Evolutionary conservation across 2,329 filamentous ascomycete species (phyloP).

Genomic region (Calonectria pseudoturangicola): DNA sequence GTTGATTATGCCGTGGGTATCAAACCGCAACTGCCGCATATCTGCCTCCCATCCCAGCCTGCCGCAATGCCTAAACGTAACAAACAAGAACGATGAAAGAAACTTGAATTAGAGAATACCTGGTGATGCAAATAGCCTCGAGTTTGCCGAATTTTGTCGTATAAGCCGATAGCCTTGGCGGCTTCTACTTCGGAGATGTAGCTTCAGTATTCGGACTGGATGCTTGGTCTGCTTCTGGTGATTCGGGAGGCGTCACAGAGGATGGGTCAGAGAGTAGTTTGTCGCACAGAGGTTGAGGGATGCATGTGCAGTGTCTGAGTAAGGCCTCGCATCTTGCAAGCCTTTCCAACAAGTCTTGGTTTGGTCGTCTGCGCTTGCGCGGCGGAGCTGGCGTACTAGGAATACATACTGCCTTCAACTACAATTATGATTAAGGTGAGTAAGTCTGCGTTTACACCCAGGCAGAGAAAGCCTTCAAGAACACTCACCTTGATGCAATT

Average conservation of each 20-base stretch:
- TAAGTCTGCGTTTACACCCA: background rate
- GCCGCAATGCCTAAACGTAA: background rate
- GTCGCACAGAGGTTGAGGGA: constrained; percentile 45
- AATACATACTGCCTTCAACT: constrained; percentile 49
- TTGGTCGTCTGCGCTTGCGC: constrained; percentile 55
- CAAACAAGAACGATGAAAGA: background rate
- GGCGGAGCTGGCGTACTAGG: constrained; percentile 56
- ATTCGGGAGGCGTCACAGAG: constrained; percentile 33
- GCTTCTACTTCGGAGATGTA: constrained; percentile 11
- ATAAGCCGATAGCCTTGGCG: background rate
- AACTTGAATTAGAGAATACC: background rate
- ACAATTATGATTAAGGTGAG: background rate
- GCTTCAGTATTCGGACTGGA: constrained; percentile 33
- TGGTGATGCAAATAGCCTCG: background rate
- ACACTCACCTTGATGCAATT: constrained; percentile 54
- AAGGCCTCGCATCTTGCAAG: constrained; percentile 52
- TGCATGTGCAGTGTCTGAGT: constrained; percentile 53
- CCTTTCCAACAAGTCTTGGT: constrained; percentile 55
- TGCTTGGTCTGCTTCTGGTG: constrained; percentile 36
- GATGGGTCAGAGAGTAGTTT: constrained; percentile 37
- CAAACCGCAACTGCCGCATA: constrained; percentile 18
- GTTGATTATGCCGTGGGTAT: constrained; percentile 18
- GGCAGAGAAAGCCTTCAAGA: too few species aligned
- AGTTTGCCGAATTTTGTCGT: background rate
- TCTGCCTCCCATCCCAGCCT: constrained; percentile 7